Evolutionary conservation across 2,329 filamentous ascomycete species (phyloP), one percentile per base, ranked within the genome.

Genomic region (Chaetomiaceae sp.): DNA sequence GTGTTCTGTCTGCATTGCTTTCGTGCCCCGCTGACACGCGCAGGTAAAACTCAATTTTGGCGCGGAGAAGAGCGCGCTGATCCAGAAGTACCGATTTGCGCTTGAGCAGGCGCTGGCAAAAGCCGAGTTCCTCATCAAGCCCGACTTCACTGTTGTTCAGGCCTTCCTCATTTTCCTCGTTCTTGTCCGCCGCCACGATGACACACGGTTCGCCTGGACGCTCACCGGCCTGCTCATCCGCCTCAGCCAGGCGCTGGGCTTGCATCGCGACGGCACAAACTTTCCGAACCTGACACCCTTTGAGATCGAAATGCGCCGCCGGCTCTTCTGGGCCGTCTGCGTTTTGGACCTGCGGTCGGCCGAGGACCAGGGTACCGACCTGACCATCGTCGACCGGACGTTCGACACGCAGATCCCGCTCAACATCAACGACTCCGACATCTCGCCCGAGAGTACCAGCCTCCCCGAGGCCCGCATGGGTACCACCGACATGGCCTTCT

Each of bases 311-410:
- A 78, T 83, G 63, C 71, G 81, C 15, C 70, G 81, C 5, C 69
- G 81, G 1, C 59, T 83, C 0, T 85, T 81, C 71, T 83, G 79
- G 73, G 71, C 74, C 17, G 67, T 85, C 2, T 70, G 75, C 35
- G 70, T 79, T 4, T 58, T 84, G 2, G 82, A 86, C 50, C 66
- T 77, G 8, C 70, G 76, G n/a, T 71, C 75, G 0, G 75, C 79
- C 3, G 78, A 82, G 50, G 75, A 81, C 22, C 75, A 79, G 35
- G 79, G 78, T 2, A 73, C 71, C 3, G 73, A 71, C 17, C 60
- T 76, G 15, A 71, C 65, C 1, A 70, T 79, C 1, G 58, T 67
- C 1, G 63, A 68, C 11, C 60, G 64, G 8, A 68, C 64, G 6
- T 77, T 72, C 32, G 76, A 81, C 51, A 79, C 77, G 0, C 67